Base-by-base conservation (phyloP, 108 stramenopile species). In the Chaetoceros muelleri region DNA sequence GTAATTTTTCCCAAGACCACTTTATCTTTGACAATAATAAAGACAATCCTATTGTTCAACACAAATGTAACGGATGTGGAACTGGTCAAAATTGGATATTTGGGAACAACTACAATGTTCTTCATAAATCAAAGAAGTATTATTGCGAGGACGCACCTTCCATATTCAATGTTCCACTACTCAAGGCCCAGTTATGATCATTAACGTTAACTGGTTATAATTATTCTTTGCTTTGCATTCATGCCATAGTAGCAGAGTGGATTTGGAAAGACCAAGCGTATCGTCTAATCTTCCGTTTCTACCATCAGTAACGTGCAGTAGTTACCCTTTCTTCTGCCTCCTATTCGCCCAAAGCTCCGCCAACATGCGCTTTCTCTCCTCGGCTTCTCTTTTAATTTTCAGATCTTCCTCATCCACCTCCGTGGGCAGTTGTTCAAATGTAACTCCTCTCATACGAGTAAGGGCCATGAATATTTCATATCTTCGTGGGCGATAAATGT, bases 381-480 rank as follows among this genome's bases (percentile, higher is more conserved):
- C 80, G 46, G 73, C 85, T 22, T 59, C 58, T 49, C 47, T 34
- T 2, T 68, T 57, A 24, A 53, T 75, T 17, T 72, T 74, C 24
- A 67, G 68, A 49, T 78, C 80, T 44, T 40, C 46, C n/a, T 73
- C 73, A 23, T 64, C 75, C 19, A 62, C 48, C 24, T 60, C 64
- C 10, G 67, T 67, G 0, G 84, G 82, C 20, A 84, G 30, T 18
- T 84, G 65, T 31, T 88, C 85, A 46, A 92, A 61, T 40, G 52
- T 30, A 47, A 92, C 72, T 0, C 90, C 90, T 46, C 81, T 53
- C 69, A 92, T 69, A 24, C 90, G 75, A 21, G 80, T 82, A 16
- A 92, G 54, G 0, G 82, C 84, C 85, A 86, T 83, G 22, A 81
- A 80, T 16, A 92, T 70, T 65, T 92, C 90, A 52, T 81, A 80